These are phyloP conservation scores for Russula brevipes DNA, from an alignment of 768 basidiomycete species.

Conservation along the genomic window DNA sequence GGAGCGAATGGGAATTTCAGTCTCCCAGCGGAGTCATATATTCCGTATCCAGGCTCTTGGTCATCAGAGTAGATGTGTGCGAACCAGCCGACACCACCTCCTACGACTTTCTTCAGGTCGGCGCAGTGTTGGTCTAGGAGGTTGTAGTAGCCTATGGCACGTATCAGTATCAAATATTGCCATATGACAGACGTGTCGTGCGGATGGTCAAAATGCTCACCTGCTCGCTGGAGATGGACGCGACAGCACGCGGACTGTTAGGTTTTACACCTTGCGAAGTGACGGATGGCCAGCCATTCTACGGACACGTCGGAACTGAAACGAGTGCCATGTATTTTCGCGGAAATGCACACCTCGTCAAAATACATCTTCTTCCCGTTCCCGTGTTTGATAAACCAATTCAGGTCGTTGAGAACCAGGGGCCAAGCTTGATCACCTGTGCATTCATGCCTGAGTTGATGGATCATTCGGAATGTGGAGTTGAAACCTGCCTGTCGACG, in stretches of 20 bases:
- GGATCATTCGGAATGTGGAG: not conserved
- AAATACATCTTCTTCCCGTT: constrained; percentile 71
- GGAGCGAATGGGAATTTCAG: constrained; percentile 63
- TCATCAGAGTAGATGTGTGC: constrained; percentile 72
- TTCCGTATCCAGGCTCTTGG: constrained; percentile 65
- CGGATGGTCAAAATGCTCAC: constrained; percentile 24
- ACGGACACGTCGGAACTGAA: not conserved
- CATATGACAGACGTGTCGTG: not conserved
- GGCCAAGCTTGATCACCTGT: constrained; percentile 59
- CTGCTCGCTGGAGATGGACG: constrained; percentile 58
- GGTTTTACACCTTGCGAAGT: constrained; percentile 58
- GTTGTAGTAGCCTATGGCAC: constrained; percentile 52
- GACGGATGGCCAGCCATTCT: constrained; percentile 78
- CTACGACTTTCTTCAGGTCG: constrained; percentile 53
- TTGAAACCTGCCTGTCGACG: constrained; percentile 45
- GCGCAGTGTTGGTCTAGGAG: constrained; percentile 61
- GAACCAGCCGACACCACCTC: constrained; percentile 79
- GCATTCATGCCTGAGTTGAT: not conserved
- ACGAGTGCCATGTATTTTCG: not conserved
- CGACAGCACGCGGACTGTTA: constrained; percentile 57
- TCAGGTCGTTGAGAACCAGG: constrained; percentile 49
- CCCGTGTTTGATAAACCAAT: constrained; percentile 64
- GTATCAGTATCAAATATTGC: not conserved
- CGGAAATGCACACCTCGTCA: constrained; percentile 46
- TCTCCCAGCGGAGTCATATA: constrained; percentile 47